phyloP scores from a whole-genome alignment of 164 flowering plant species.

The Sedum album region DNA sequence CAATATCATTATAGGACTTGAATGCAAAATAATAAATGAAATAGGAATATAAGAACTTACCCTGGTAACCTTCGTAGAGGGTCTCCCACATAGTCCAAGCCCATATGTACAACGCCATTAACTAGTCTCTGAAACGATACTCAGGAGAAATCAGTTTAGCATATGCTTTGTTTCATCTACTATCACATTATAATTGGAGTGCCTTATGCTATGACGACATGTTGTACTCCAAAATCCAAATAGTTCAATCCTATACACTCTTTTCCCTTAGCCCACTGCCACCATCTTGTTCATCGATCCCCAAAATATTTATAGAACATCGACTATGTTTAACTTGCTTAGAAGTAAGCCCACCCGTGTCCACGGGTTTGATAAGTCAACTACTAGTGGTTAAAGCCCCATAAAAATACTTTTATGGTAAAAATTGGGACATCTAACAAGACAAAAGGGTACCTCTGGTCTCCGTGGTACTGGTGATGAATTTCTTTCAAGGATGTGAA shows the following conservation, averaged over 20 bases:
- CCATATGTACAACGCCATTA: conserved; percentile 50
- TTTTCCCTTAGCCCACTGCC: no score
- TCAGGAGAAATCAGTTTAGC: not conserved
- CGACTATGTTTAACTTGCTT: not conserved
- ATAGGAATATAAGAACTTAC: conserved; percentile 45
- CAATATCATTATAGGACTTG: not conserved
- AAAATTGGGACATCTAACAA: not conserved
- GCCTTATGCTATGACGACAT: conserved; percentile 4
- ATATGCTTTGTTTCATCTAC: not conserved
- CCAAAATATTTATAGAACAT: not conserved
- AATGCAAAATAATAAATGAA: conserved; percentile 4
- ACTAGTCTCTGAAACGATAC: conserved; percentile 34
- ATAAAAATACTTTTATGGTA: not conserved
- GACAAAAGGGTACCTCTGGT: conserved; percentile 45
- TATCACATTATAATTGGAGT: not conserved
- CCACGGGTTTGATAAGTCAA: not conserved
- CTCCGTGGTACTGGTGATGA: conserved; percentile 56
- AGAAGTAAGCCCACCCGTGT: not conserved
- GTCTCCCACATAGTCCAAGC: conserved; percentile 49
- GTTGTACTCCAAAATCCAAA: not conserved
- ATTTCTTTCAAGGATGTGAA: conserved; percentile 52
- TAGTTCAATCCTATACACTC: not conserved
- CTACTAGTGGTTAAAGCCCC: not conserved
- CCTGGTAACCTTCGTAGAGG: conserved; percentile 56
- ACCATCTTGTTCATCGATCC: not conserved